Conservation (phyloP, 768 basidiomycete genomes). For the Russula compacta region DNA sequence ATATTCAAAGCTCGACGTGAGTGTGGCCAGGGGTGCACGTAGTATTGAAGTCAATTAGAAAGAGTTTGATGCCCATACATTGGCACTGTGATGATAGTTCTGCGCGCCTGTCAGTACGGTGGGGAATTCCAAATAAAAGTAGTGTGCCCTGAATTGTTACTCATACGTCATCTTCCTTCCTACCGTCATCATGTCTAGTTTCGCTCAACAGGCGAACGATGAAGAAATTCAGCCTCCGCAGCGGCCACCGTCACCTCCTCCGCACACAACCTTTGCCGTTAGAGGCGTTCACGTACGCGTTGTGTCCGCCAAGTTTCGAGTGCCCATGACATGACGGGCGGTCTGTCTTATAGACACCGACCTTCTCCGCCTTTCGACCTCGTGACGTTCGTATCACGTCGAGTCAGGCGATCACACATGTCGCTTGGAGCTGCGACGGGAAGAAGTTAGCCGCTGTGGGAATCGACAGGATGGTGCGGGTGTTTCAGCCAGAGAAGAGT, state of each 20-base stretch:
- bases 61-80: too few relatives aligned
- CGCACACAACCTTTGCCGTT: constrained; percentile 29
- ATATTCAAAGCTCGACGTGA: too few relatives aligned
- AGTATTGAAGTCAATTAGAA: too few relatives aligned
- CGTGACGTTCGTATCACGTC: constrained; percentile 62
- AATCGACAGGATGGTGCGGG: constrained; percentile 63
- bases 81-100: too few relatives aligned
- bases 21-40: too few relatives aligned
- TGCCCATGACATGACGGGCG: background rate
- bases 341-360: constrained; percentile 45
- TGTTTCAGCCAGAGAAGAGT: constrained; percentile 75
- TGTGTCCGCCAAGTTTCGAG: constrained; percentile 4
- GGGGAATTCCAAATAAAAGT: too few relatives aligned
- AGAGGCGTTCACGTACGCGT: constrained; percentile 65
- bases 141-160: background rate
- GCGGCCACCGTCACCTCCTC: constrained; percentile 10
- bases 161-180: background rate
- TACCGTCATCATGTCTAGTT: background rate
- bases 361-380: constrained; percentile 72
- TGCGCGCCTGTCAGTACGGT: too few relatives aligned
- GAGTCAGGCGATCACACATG: constrained; percentile 58
- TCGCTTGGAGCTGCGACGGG: constrained; percentile 81
- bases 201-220: constrained; percentile 7
- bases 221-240: constrained; percentile 11
- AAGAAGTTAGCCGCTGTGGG: constrained; percentile 75